These are phyloP conservation scores for barrel medic (Medicago truncatula) DNA, from an alignment of 306 rosid genomes.

Conservation along the genomic window MtrunA17r5.0-ANR NC_053043.1:48361001-48361500, in stretches of 20 bases:
- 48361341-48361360: neutral
- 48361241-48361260: neutral
- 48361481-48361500: constrained; percentile 64
- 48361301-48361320: constrained; percentile 11
- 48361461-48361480: constrained; percentile 62
- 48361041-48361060: constrained; percentile 78
- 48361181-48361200: constrained; percentile 64
- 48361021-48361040: constrained; percentile 54
- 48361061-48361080: constrained; percentile 59
- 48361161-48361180: constrained; percentile 45
- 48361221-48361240: constrained; percentile 46
- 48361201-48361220: constrained; percentile 67
- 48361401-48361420: neutral
- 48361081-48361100: neutral
- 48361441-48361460: constrained; percentile 55
- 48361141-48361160: constrained; percentile 51
- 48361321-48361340: neutral
- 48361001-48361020: constrained; percentile 60
- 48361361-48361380: neutral
- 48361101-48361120: neutral
- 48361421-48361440: constrained; percentile 52
- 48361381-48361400: neutral
- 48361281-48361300: constrained; percentile 3
- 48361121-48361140: constrained; percentile 48
- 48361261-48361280: too few species aligned